phyloP scores from a whole-genome alignment of 1,284 basidiomycete species.

The Pascua sp. region DNA sequence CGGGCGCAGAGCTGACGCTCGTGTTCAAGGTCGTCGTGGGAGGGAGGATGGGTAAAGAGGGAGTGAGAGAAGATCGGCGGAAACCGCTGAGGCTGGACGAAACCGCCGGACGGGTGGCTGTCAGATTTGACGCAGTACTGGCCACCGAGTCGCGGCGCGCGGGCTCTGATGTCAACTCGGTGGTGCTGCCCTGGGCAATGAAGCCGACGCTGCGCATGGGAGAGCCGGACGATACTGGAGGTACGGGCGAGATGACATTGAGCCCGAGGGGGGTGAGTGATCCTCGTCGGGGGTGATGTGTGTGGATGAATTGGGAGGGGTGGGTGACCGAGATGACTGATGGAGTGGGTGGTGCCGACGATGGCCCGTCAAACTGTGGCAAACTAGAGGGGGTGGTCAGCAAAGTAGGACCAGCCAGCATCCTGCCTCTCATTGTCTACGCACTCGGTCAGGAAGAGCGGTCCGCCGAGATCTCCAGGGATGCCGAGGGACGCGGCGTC shows the following conservation, averaged over 20 bases:
- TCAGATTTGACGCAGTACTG: slow-evolving; percentile 36
- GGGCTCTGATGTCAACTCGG: slow-evolving; percentile 4
- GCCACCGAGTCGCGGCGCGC: slow-evolving; percentile 23
- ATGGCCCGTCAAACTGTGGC: slow-evolving; percentile 23
- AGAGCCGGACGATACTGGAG: slow-evolving; percentile 22
- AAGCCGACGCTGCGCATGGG: slow-evolving; percentile 35
- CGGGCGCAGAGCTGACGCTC: slow-evolving; percentile 5
- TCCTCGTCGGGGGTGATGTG: slow-evolving; percentile 47
- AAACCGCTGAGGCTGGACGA: slow-evolving; percentile 32
- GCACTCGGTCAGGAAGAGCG: no score
- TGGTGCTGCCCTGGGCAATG: slow-evolving; percentile 5
- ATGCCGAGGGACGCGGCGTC: no score
- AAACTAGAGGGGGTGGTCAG: no score
- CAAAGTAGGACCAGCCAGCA: no score
- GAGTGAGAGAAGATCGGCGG: slow-evolving; percentile 39
- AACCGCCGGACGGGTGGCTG: slow-evolving; percentile 26
- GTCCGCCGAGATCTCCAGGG: no score
- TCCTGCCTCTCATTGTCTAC: no score
- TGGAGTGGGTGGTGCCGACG: slow-evolving; percentile 44
- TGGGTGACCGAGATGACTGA: slow-evolving; percentile 42
- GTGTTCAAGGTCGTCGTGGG: slow-evolving; percentile 16
- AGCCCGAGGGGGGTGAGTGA: slow-evolving; percentile 47
- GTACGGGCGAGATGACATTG: slow-evolving; percentile 46
- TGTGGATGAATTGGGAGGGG: slow-evolving; percentile 49
- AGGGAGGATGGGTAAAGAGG: slow-evolving; percentile 27